phyloP scores from a whole-genome alignment of 2,329 filamentous ascomycete genomes.

The Cadophora sp. region DNA sequence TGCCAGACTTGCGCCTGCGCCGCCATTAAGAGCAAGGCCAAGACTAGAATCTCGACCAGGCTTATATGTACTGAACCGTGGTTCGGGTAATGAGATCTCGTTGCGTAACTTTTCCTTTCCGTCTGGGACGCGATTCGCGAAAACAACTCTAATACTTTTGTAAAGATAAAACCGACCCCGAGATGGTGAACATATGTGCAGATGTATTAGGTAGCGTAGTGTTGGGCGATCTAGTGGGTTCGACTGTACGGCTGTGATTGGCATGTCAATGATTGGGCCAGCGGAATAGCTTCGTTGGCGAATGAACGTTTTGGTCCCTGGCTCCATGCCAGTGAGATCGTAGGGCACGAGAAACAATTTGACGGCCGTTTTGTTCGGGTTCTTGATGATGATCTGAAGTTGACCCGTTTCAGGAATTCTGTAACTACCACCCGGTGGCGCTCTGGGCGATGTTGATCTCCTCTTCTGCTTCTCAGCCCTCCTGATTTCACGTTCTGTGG shows the following conservation, averaged over 20 bases:
- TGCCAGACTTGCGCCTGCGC: conserved; percentile 57
- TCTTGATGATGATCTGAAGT: conserved; percentile 96
- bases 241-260: conserved; percentile 36
- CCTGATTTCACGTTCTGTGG: conserved; percentile 49
- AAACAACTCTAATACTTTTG: conserved; percentile 91
- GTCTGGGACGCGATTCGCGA: conserved; percentile 94
- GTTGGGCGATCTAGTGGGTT: conserved; percentile 70
- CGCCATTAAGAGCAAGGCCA: conserved; percentile 43
- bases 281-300: conserved; percentile 92
- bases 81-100: conserved; percentile 88
- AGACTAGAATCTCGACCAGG: conserved; percentile 45
- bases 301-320: conserved; percentile 94
- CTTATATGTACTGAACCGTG: conserved; percentile 85
- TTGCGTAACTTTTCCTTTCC: conserved; percentile 92
- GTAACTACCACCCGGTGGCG: conserved; percentile 87
- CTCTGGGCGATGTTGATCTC: conserved; percentile 64
- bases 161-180: conserved; percentile 89
- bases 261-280: conserved; percentile 76
- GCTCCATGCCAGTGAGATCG: conserved; percentile 89
- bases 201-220: conserved; percentile 86
- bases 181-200: conserved; percentile 89
- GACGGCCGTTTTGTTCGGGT: conserved; percentile 96
- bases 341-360: conserved; percentile 96
- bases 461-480: conserved; percentile 64
- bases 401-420: conserved; percentile 94